Base-by-base conservation (phyloP, 2,329 filamentous ascomycete species). In the Colletotrichum phormii region DNA sequence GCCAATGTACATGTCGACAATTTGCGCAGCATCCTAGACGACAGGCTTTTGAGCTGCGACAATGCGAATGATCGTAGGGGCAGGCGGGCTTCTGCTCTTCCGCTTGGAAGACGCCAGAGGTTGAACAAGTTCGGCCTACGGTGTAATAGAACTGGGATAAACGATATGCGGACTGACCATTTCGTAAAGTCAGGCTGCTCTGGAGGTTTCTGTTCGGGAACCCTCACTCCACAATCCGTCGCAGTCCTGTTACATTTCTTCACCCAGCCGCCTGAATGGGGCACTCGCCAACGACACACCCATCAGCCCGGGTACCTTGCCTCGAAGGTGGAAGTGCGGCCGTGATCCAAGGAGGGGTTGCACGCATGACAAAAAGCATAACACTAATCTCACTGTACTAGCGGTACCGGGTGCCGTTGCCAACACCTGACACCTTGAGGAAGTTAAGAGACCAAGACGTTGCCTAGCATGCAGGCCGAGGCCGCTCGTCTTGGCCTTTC, bases 281-380 rank as follows among this genome's bases (percentile, higher is more conserved):
- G 31, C 9, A 35, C 18, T 7, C 7, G 51, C 29, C 8, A n/a
- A 61, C 31, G 33, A 46, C 13, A 22, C 13, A 42, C 8, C 37
- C 18, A 8, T 53, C 24, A 62, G 29, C 24, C 18, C 49, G 58
- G 57, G 35, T 67, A 53, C 49, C 69, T 68, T 15, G 69, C 42
- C 58, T 46, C n/a, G n/a, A 12, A 22, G 54, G 26, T 24, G 15
- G 24, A 46, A 18, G 5, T 26, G 54, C 18, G 35, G 31, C 18
- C 8, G 35, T 29, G 54, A 3, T 46, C 42, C 42, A 46, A 15
- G 29, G 15, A 57, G 49, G 7, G 49, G 18, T 53, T 3, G 12
- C 5, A 9, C 18, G 29, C 9, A 42, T 9, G 2, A n/a, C 4
- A n/a, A 26, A 7, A 2, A 18, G 42, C 6, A 42, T 13, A 9